These are phyloP conservation scores for Diatrype stigma DNA, from an alignment of 2,329 filamentous ascomycete species.

Conservation along the genomic window DNA sequence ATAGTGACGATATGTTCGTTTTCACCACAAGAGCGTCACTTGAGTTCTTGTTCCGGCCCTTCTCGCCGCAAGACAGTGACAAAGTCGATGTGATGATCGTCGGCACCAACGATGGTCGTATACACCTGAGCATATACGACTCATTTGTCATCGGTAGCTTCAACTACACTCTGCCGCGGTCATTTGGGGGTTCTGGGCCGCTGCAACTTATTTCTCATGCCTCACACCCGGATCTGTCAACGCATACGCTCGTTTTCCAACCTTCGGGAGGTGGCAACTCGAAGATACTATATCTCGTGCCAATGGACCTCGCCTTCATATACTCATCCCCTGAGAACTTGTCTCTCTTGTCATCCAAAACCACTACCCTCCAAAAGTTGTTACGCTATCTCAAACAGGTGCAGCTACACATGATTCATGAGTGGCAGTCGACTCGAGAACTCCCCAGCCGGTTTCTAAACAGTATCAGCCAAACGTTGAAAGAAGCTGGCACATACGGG, in stretches of 20 bases:
- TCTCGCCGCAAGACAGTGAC: constrained; percentile 62
- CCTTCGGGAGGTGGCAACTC: constrained; percentile 35
- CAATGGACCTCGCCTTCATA: constrained; percentile 80
- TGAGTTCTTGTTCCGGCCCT: constrained; percentile 64
- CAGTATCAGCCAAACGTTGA: constrained; percentile 71
- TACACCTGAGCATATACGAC: constrained; percentile 81
- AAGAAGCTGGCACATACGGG: constrained; percentile 56
- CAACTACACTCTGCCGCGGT: constrained; percentile 38
- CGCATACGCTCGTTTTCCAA: constrained; percentile 65
- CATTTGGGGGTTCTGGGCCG: constrained; percentile 13
- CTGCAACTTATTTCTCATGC: constrained; percentile 55
- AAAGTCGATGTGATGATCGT: constrained; percentile 76
- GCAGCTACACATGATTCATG: constrained; percentile 71
- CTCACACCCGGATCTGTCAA: constrained; percentile 70
- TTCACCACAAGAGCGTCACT: constrained; percentile 68
- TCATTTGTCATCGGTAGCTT: constrained; percentile 75
- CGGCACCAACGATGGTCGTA: constrained; percentile 64
- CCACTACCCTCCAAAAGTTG: constrained; percentile 81
- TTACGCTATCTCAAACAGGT: constrained; percentile 81
- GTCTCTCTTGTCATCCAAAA: constrained; percentile 79
- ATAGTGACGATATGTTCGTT: constrained; percentile 52
- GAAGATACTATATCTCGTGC: constrained; percentile 57
- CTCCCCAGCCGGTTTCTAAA: constrained; percentile 74
- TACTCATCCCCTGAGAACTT: constrained; percentile 74
- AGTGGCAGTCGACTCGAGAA: constrained; percentile 80